These are phyloP conservation scores for Ormosia emarginata DNA, from an alignment of 306 rosid species.

Conservation along the genomic window DNA sequence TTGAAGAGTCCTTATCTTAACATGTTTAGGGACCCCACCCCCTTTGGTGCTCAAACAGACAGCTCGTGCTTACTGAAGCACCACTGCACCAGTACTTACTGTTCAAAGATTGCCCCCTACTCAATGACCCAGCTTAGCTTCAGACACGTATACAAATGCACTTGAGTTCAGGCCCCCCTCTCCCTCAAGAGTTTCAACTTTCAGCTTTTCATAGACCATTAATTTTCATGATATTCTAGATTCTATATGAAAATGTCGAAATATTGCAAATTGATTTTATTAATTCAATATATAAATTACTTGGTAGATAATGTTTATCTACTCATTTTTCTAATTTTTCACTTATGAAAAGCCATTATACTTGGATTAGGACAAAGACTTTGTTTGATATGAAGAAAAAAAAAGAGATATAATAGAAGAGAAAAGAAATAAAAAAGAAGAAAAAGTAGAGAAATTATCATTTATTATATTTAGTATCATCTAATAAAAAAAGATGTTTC, in stretches of 20 bases:
- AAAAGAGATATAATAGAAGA: too few relatives aligned
- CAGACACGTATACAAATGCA: not conserved
- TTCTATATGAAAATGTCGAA: not conserved
- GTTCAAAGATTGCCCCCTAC: slow-evolving; percentile 14
- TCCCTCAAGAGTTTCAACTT: not conserved
- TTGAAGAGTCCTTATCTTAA: too few relatives aligned
- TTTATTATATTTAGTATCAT: too few relatives aligned
- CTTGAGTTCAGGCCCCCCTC: not conserved
- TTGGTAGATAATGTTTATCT: not conserved
- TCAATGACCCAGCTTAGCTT: not conserved
- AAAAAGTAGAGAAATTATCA: too few relatives aligned
- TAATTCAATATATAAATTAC: not conserved
- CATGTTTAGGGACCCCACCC: not conserved
- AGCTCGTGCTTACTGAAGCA: slow-evolving; percentile 3
- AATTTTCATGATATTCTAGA: too few relatives aligned
- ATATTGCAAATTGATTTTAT: not conserved
- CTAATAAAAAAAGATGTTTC: too few relatives aligned
- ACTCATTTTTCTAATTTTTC: not conserved
- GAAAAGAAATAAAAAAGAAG: too few relatives aligned
- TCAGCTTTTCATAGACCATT: too few relatives aligned
- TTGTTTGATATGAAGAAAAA: too few relatives aligned
- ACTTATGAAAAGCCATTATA: not conserved
- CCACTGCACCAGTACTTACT: not conserved
- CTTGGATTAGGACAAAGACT: not conserved
- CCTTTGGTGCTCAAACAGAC: not conserved